Evolutionary conservation across 495 filamentous ascomycete species (phyloP).

Genomic region (Chlorociboria aeruginascens): DNA sequence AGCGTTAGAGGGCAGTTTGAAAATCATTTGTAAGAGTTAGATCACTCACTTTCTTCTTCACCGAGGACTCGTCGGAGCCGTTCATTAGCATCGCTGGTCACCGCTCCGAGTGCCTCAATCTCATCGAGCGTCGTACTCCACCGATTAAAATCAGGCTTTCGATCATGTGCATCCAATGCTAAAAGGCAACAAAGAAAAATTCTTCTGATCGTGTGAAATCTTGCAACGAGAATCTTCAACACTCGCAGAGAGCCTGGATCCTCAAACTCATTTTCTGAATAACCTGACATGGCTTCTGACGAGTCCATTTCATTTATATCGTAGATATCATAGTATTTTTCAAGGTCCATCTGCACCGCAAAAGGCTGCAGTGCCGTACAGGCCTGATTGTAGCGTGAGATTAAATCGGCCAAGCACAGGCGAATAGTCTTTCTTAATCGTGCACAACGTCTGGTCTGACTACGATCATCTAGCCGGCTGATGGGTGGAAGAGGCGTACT

Average conservation of each 20-base stretch:
- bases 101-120: slow-evolving; percentile 47
- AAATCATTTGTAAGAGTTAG: not conserved
- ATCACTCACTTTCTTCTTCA: slow-evolving; percentile 68
- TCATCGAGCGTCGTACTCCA: slow-evolving; percentile 73
- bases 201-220: slow-evolving; percentile 69
- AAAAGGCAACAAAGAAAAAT: slow-evolving; percentile 77
- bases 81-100: slow-evolving; percentile 41
- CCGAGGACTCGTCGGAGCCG: slow-evolving; percentile 55
- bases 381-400: slow-evolving; percentile 56
- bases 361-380: slow-evolving; percentile 56
- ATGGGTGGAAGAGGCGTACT: slow-evolving; percentile 79
- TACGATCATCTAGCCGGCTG: slow-evolving; percentile 65
- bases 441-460: slow-evolving; percentile 65
- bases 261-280: slow-evolving; percentile 50
- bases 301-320: slow-evolving; percentile 75
- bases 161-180: slow-evolving; percentile 76
- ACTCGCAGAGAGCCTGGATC: slow-evolving; percentile 67
- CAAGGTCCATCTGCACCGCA: slow-evolving; percentile 65
- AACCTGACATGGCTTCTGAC: slow-evolving; percentile 48
- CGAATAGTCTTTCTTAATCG: slow-evolving; percentile 65
- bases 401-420: slow-evolving; percentile 52
- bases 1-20: not conserved
- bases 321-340: slow-evolving; percentile 86
- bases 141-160: slow-evolving; percentile 61
- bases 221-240: slow-evolving; percentile 66